Evolutionary conservation across 176 grass and related monocot genomes (phyloP), one percentile per base, ranked within the genome.

Genomic region (sorghum (Sorghum bicolor)): DNA sequence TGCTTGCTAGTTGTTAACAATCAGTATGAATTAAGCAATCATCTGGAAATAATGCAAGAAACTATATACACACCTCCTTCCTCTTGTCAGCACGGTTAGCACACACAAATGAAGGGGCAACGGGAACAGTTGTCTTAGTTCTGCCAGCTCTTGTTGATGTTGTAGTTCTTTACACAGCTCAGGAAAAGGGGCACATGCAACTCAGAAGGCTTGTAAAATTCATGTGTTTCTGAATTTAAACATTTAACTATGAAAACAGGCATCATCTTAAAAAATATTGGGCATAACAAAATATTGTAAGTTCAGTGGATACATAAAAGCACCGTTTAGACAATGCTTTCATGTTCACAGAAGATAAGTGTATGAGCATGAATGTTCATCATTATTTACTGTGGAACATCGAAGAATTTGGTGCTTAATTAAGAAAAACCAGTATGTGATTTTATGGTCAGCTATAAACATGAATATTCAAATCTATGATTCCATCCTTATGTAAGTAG

Each of bases 81-180:
- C 93, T 89, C 87, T 87, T 94, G 70, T 92, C 93, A 81, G 93
- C 93, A 78, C 93, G 93, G 17, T 92, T 80, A 22, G 65, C 86
- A 44, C 87, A 83, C 79, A 81, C 86, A 80, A 94, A 94, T 73
- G 87, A 78, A 64, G 93, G 93, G 32, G 90, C 65, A 84, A 79
- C 43, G 2, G 79, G 78, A 74, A 94, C 68, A 48, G 90, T 94
- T 77, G 82, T 85, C 69, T 79, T 92, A 80, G 75, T 84, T 88
- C 85, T 92, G 38, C 85, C 72, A 81, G 79, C 87, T 86, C 75
- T 90, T 55, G 72, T 77, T 3, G 82, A 90, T 55, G 82, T 70
- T 80, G 87, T 76, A 47, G 85, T 90, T 77, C 93, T 92, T 73
- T 86, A 70, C 40, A 43, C 1, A 92, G 72, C 74, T 92, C 55